A percentile compares a stretch with the other conserved stretches of the same genome.
Evolutionary conservation across 495 filamentous ascomycete genomes (phyloP).

Genomic region (Aspergillus sclerotiicarbonarius): DNA sequence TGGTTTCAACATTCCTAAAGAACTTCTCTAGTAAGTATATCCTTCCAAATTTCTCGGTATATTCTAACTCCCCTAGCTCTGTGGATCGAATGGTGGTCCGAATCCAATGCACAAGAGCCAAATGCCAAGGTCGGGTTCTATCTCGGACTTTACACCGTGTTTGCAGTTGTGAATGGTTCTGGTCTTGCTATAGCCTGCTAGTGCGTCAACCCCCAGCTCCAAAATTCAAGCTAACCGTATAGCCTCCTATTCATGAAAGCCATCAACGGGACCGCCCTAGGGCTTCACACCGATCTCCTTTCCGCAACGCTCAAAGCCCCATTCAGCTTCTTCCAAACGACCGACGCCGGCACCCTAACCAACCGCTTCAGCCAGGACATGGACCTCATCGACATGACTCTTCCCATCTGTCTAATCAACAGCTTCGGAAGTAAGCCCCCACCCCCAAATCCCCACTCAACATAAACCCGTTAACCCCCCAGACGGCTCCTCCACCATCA

Average conservation of each 20-base stretch:
- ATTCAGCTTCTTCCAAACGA: background rate
- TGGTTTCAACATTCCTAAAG: background rate
- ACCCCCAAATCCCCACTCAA: no score
- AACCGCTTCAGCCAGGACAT: slow-evolving; percentile 4
- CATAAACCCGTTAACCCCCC: background rate
- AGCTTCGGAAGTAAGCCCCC: background rate
- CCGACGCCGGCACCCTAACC: background rate
- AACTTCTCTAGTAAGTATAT: background rate
- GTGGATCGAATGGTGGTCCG: slow-evolving; percentile 46
- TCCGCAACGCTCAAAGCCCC: background rate
- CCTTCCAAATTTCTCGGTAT: slow-evolving; percentile 13
- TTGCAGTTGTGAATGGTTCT: background rate
- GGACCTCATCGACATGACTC: slow-evolving; percentile 4
- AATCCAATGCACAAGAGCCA: slow-evolving; percentile 21
- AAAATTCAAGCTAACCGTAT: background rate
- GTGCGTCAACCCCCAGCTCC: background rate
- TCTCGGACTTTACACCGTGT: background rate
- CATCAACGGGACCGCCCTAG: slow-evolving; percentile 9
- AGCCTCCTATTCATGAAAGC: slow-evolving; percentile 12
- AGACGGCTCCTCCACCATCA: background rate
- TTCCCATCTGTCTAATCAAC: background rate
- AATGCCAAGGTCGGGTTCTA: background rate
- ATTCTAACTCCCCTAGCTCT: slow-evolving; percentile 11
- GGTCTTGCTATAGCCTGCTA: background rate
- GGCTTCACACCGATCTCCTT: slow-evolving; percentile 5